Evolutionary conservation across 176 grass and related monocot species (phyloP).

Genomic region (Dactylis glomerata): DNA sequence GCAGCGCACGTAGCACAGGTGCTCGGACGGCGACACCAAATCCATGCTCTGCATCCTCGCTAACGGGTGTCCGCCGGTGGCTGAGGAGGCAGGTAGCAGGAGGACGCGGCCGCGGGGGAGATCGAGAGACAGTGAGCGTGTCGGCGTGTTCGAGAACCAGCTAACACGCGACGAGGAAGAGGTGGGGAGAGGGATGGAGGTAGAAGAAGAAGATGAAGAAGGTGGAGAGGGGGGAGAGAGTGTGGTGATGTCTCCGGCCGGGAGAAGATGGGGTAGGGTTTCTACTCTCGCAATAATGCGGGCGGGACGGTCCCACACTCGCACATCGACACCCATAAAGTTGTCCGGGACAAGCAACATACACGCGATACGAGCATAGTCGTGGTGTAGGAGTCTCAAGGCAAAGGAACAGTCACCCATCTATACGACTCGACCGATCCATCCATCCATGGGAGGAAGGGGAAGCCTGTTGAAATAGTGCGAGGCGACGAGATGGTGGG

Average conservation of each 20-base stretch:
- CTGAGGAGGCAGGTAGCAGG: not conserved
- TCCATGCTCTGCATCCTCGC: constrained; percentile 52
- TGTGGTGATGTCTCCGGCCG: constrained; percentile 32
- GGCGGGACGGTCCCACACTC: constrained; percentile 22
- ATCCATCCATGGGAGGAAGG: not conserved
- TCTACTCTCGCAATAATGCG: constrained; percentile 82
- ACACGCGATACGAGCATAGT: not conserved
- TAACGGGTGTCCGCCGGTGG: not conserved
- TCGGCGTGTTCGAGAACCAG: not conserved
- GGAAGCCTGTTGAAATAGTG: not conserved
- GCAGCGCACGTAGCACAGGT: constrained; percentile 90
- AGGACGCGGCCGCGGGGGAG: not conserved
- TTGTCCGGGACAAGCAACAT: constrained; percentile 17
- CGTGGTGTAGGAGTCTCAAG: not conserved
- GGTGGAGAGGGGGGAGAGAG: not conserved
- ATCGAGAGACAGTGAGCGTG: not conserved
- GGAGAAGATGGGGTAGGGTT: constrained; percentile 78
- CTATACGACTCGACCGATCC: not conserved
- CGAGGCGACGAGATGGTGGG: constrained; percentile 6
- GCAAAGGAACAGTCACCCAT: constrained; percentile 8
- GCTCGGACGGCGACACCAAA: constrained; percentile 67
- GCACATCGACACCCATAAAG: constrained; percentile 26
- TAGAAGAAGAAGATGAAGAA: constrained; percentile 3
- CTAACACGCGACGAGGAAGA: not conserved
- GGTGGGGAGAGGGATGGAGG: not conserved